A percentile compares a stretch with the other conserved stretches of the same genome.
Conservation (phyloP, 768 basidiomycete genomes). For the Solioccasus polychromus region DNA sequence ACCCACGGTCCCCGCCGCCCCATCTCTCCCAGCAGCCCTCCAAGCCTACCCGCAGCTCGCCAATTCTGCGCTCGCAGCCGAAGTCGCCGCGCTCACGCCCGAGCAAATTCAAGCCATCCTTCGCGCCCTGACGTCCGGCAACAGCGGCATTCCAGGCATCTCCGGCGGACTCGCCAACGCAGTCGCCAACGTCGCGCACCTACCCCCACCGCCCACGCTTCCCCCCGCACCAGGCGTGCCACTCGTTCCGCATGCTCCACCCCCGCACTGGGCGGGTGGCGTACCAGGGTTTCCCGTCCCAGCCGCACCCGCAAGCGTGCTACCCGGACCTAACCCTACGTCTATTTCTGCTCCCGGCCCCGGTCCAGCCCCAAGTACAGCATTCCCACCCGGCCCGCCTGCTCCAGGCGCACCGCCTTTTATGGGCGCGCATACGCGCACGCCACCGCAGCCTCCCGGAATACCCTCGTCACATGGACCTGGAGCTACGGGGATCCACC, state of each 20-base stretch:
- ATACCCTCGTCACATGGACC: conserved; percentile 19
- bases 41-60: conserved; percentile 37
- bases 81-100: conserved; percentile 71
- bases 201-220: conserved; percentile 3
- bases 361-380: neutral
- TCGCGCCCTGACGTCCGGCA: conserved; percentile 48
- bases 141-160: conserved; percentile 32
- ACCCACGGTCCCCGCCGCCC: conserved; percentile 12
- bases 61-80: conserved; percentile 58
- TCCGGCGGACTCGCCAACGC: conserved; percentile 27
- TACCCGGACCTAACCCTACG: conserved; percentile 4
- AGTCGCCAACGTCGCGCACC: conserved; percentile 20
- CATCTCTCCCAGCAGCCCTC: conserved; percentile 23
- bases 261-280: conserved; percentile 21
- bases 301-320: conserved; percentile 8
- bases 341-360: neutral
- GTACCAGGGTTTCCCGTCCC: conserved; percentile 26
- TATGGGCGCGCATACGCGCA: conserved; percentile 15
- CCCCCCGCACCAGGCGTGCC: conserved; percentile 3
- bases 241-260: conserved; percentile 11
- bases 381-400: conserved; percentile 9
- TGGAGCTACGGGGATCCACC: conserved; percentile 15
- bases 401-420: conserved; percentile 11
- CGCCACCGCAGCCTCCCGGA: conserved; percentile 18
- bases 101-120: conserved; percentile 74